phyloP scores from a whole-genome alignment of 345 rosid species.

The Populus davidiana region DNA sequence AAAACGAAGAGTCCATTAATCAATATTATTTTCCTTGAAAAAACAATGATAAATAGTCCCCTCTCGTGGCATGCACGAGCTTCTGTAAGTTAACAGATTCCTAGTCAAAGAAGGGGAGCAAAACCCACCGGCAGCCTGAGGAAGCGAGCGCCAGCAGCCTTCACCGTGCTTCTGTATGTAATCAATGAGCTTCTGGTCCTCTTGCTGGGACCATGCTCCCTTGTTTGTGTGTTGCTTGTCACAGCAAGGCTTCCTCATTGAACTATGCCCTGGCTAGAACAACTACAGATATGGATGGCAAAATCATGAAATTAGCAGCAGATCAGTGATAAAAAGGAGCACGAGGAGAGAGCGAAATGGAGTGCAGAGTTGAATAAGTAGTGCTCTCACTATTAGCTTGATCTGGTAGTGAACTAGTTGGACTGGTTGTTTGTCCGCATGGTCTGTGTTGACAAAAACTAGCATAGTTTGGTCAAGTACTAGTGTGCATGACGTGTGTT shows the following conservation, averaged over 20 bases:
- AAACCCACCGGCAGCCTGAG: constrained; percentile 51
- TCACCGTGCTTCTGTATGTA: constrained; percentile 56
- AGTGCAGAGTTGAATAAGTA: background rate
- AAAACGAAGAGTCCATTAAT: background rate
- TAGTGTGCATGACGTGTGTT: no score
- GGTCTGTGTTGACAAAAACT: no score
- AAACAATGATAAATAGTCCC: no score
- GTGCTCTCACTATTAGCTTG: constrained; percentile 6
- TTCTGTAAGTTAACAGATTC: no score
- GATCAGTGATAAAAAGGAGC: background rate
- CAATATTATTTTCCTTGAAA: no score
- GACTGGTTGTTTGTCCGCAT: constrained; percentile 46
- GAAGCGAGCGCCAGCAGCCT: constrained; percentile 62
- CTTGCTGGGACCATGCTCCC: constrained; percentile 68
- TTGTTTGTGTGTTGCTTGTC: constrained; percentile 53
- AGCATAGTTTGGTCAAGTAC: no score
- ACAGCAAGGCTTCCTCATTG: constrained; percentile 63
- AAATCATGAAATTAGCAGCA: no score
- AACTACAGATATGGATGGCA: no score
- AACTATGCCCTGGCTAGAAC: no score
- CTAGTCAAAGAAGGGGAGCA: no score
- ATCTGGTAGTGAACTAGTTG: constrained; percentile 31
- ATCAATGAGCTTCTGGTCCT: constrained; percentile 57
- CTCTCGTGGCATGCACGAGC: no score
- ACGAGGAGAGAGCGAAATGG: background rate